A percentile compares a stretch with the other conserved stretches of the same genome.
Conservation (phyloP, 2,329 filamentous ascomycete genomes). For the Apiospora saccharicola region DNA sequence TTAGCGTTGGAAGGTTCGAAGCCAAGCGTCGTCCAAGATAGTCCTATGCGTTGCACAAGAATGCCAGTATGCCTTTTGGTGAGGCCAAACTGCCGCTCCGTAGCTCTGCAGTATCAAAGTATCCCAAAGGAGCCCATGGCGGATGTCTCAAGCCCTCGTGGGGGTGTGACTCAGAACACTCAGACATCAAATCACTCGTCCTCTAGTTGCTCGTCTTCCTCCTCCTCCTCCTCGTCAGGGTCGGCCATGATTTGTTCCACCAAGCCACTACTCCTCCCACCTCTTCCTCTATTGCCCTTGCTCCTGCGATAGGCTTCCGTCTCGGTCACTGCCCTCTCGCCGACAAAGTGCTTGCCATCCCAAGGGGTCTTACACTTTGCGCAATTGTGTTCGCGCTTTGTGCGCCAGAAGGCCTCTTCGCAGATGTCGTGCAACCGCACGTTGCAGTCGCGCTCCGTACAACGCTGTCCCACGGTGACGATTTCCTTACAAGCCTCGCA, state of each 20-base stretch:
- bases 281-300: conserved; percentile 45
- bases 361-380: conserved; percentile 65
- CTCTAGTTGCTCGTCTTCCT: background rate
- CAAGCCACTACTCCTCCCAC: conserved; percentile 43
- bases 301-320: conserved; percentile 58
- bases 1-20: background rate
- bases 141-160: background rate
- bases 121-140: background rate
- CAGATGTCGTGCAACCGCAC: conserved; percentile 81
- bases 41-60: background rate
- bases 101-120: background rate
- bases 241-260: conserved; percentile 44
- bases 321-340: conserved; percentile 63
- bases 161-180: background rate
- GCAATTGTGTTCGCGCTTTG: conserved; percentile 68
- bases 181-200: background rate
- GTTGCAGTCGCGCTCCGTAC: conserved; percentile 70
- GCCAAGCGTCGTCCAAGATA: background rate
- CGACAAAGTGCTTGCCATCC: conserved; percentile 58
- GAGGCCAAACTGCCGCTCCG: background rate
- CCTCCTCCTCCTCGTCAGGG: conserved; percentile 37
- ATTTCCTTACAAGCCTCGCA: conserved; percentile 91
- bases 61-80: background rate
- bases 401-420: conserved; percentile 75
- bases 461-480: conserved; percentile 84